Evolutionary conservation across 371 early-diverging fungal species (phyloP).

Genomic region (Syncephalastrum sp.): DNA sequence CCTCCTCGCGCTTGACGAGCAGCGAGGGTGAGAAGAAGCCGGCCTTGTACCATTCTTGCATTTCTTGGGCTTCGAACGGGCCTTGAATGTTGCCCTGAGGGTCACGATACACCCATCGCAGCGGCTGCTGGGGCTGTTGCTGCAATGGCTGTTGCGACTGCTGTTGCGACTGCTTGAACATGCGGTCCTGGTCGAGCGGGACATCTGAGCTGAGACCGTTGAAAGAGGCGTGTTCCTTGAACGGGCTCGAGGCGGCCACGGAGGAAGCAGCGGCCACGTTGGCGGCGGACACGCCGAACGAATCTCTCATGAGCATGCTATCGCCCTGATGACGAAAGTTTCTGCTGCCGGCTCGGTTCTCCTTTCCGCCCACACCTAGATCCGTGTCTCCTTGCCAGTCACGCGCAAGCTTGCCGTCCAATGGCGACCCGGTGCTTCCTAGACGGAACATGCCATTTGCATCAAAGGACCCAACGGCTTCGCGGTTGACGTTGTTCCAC

Average conservation of each 20-base stretch:
- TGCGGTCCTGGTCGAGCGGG: not conserved
- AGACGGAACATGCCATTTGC: constrained; percentile 69
- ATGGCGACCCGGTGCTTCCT: constrained; percentile 28
- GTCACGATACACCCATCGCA: constrained; percentile 81
- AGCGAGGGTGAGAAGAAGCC: constrained; percentile 77
- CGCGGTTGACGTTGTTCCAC: constrained; percentile 33
- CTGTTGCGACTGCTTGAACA: constrained; percentile 8
- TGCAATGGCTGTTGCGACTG: constrained; percentile 3
- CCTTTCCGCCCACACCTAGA: constrained; percentile 3
- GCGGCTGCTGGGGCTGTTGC: constrained; percentile 25
- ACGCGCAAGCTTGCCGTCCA: constrained; percentile 15
- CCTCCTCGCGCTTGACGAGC: constrained; percentile 73
- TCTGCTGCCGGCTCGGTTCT: constrained; percentile 2
- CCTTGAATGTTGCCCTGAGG: constrained; percentile 78
- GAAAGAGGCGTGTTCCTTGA: constrained; percentile 3
- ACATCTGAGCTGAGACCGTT: not conserved
- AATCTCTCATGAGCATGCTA: constrained; percentile 9
- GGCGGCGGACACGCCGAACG: constrained; percentile 7
- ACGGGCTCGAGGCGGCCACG: not conserved
- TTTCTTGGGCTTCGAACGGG: constrained; percentile 77
- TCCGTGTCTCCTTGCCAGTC: constrained; percentile 18
- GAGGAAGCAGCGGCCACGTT: not conserved
- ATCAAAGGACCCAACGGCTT: constrained; percentile 54
- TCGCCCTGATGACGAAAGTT: constrained; percentile 15
- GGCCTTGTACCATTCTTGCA: constrained; percentile 86